Conservation (phyloP, 805 yeast genomes). For the Candida broadrunensis region DNA sequence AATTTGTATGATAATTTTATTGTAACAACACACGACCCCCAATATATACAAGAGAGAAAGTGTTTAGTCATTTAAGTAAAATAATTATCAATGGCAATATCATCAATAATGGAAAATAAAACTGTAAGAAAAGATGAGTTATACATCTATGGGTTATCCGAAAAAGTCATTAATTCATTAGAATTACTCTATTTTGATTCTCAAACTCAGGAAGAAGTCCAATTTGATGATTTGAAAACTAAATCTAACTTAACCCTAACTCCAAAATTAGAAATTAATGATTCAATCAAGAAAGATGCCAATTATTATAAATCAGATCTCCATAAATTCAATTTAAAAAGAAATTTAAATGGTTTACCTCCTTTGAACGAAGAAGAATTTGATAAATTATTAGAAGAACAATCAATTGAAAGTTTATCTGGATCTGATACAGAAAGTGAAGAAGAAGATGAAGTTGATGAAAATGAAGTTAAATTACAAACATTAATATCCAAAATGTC, state of each 20-base stretch:
- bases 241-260: not conserved
- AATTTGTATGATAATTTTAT: not conserved
- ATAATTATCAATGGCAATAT: too few species aligned
- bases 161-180: conserved; percentile 41
- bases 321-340: conserved; percentile 57
- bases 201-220: conserved; percentile 32
- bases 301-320: conserved; percentile 57
- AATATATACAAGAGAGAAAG: too few species aligned
- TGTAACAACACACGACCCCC: too few species aligned
- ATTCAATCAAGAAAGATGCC: conserved; percentile 1
- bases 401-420: conserved; percentile 55
- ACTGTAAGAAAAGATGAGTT: conserved; percentile 25
- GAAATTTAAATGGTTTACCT: conserved; percentile 43
- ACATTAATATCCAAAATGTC: conserved; percentile 19
- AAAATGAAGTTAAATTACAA: conserved; percentile 13
- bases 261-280: not conserved
- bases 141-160: conserved; percentile 48
- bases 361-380: conserved; percentile 57
- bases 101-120: not conserved
- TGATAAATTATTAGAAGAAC: conserved; percentile 48
- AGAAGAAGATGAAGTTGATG: conserved; percentile 16
- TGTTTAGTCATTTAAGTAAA: too few species aligned
- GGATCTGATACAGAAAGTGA: conserved; percentile 45
- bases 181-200: conserved; percentile 56
- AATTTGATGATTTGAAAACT: not conserved